These are phyloP conservation scores for Cetraspora pellucida DNA, from an alignment of 192 early-diverging fungal species.

Conservation along the genomic window DNA sequence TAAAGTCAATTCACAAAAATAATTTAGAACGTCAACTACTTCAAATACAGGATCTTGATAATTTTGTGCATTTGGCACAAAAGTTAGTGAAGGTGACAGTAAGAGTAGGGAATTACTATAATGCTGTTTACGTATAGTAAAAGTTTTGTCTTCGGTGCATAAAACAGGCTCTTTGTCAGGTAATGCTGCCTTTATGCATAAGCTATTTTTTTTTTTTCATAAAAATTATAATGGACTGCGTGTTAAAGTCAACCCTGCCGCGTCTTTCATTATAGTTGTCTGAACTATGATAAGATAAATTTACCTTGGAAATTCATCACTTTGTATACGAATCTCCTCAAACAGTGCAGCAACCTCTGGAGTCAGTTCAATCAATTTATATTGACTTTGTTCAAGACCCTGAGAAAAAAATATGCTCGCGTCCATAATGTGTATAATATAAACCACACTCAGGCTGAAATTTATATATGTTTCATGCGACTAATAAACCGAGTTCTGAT, in stretches of 20 bases:
- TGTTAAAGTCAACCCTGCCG: background rate
- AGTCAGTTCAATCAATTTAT: background rate
- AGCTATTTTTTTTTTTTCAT: background rate
- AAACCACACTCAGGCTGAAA: too few species aligned
- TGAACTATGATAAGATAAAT: background rate
- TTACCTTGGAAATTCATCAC: background rate
- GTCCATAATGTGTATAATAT: too few species aligned
- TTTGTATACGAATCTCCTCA: background rate
- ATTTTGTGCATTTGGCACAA: background rate
- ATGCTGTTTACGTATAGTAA: background rate
- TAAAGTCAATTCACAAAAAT: background rate
- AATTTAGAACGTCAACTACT: slow-evolving; percentile 1
- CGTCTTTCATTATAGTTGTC: background rate
- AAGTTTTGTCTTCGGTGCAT: background rate
- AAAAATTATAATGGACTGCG: background rate
- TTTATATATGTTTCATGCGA: too few species aligned
- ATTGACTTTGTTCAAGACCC: background rate
- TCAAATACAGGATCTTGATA: background rate
- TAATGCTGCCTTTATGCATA: background rate
- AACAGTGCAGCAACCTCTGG: background rate
- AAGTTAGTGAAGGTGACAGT: background rate
- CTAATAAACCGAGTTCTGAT: too few species aligned
- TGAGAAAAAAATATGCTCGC: background rate
- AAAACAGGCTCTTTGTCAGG: background rate
- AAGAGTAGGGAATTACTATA: background rate